Evolutionary conservation across 805 yeast species (phyloP).

Genomic region (Schizosaccharomyces japonicus): DNA sequence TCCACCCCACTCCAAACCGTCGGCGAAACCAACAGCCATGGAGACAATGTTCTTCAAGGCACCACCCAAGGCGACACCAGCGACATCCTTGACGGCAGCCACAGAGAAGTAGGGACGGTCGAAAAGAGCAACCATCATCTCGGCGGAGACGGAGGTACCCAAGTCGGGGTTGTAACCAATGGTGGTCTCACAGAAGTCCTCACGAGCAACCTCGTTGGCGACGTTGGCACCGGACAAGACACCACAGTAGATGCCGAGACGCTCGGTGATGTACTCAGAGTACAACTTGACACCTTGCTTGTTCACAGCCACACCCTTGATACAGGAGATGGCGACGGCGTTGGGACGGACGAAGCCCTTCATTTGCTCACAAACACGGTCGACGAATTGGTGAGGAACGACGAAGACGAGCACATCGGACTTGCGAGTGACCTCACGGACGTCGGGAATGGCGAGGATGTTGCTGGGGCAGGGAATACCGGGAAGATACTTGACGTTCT

Average conservation of each 20-base stretch:
- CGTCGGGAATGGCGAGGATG: slow-evolving; percentile 66
- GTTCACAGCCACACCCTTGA: slow-evolving; percentile 81
- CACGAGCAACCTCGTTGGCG: slow-evolving; percentile 88
- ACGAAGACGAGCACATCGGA: slow-evolving; percentile 81
- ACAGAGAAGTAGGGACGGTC: slow-evolving; percentile 98
- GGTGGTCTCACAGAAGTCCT: slow-evolving; percentile 93
- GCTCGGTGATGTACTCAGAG: slow-evolving; percentile 54
- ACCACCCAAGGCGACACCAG: slow-evolving; percentile 90
- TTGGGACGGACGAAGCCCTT: slow-evolving; percentile 18
- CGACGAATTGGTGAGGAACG: slow-evolving; percentile 90
- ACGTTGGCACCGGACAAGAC: slow-evolving; percentile 91
- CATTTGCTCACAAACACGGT: slow-evolving; percentile 49
- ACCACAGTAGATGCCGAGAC: slow-evolving; percentile 76
- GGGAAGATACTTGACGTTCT: slow-evolving; percentile 88
- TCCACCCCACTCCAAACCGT: slow-evolving; percentile 97
- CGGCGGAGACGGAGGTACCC: slow-evolving; percentile 5
- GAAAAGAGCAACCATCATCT: slow-evolving; percentile 39
- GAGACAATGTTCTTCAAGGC: slow-evolving; percentile 94
- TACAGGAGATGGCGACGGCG: slow-evolving; percentile 78
- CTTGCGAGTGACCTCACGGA: slow-evolving; percentile 47
- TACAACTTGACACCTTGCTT: slow-evolving; percentile 66
- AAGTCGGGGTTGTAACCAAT: slow-evolving; percentile 55
- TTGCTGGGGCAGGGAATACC: slow-evolving; percentile 66
- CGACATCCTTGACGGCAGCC: slow-evolving; percentile 71
- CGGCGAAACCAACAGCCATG: slow-evolving; percentile 87